Evolutionary conservation across 768 basidiomycete species (phyloP).

Genomic region (Phanerochaete carnosa): DNA sequence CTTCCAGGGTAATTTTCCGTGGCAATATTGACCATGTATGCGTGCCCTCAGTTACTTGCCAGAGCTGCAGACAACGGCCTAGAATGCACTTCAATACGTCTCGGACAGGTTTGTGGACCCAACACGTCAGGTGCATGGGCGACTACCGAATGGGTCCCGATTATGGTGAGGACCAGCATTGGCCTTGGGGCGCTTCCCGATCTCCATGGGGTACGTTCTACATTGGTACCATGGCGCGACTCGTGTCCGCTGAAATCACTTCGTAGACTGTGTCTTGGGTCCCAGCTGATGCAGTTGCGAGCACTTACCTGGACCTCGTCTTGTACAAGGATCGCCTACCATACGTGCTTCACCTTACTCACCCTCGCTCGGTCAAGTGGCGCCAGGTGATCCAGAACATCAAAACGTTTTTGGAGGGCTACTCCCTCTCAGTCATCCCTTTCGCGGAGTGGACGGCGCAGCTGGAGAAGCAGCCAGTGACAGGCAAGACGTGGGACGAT

Average conservation of each 20-base stretch:
- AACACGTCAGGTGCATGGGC: conserved; percentile 27
- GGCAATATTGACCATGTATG: conserved; percentile 1
- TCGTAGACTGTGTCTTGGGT: conserved; percentile 33
- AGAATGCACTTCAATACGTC: conserved; percentile 26
- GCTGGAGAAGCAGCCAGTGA: conserved; percentile 1
- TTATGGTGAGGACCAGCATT: conserved; percentile 23
- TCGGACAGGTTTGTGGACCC: conserved; percentile 30
- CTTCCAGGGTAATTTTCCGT: conserved; percentile 1
- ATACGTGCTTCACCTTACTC: conserved; percentile 33
- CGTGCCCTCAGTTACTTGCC: conserved; percentile 9
- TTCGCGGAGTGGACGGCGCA: conserved; percentile 13
- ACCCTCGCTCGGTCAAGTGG: conserved; percentile 35
- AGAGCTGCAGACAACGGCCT: conserved; percentile 9
- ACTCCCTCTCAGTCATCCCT: conserved; percentile 6
- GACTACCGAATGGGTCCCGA: conserved; percentile 30
- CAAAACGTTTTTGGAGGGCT: not conserved
- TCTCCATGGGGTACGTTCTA: conserved; percentile 7
- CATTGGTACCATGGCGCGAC: not conserved
- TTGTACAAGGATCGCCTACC: conserved; percentile 19
- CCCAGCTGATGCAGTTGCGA: conserved; percentile 32
- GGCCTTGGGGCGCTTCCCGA: conserved; percentile 14
- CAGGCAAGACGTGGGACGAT: conserved; percentile 1
- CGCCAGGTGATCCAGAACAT: conserved; percentile 1
- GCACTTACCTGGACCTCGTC: conserved; percentile 31
- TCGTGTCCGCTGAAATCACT: not conserved